phyloP scores from a whole-genome alignment of 108 stramenopile species.

The Conticribra weissflogii region DNA sequence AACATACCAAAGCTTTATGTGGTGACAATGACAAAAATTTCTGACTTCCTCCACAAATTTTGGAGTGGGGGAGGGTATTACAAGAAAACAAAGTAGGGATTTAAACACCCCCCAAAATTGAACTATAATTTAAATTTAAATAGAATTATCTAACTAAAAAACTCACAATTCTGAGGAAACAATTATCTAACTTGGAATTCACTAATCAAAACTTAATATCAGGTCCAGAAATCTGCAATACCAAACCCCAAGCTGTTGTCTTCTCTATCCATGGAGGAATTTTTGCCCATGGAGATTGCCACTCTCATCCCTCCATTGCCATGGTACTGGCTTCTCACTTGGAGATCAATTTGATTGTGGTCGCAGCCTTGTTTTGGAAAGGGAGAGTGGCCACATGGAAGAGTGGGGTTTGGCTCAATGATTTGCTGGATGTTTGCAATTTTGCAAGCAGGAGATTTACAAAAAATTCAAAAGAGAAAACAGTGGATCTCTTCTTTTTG shows the following conservation, averaged over 20 bases:
- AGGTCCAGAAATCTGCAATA: too few species aligned
- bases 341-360: constrained; percentile 15
- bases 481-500: constrained; percentile 18
- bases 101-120: too few species aligned
- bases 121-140: too few species aligned
- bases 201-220: too few species aligned
- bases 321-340: constrained; percentile 11
- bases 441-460: background rate
- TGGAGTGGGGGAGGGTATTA: too few species aligned
- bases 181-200: too few species aligned
- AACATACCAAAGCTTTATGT: too few species aligned
- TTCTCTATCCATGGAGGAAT: constrained; percentile 51
- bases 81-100: too few species aligned
- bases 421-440: constrained; percentile 28
- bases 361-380: constrained; percentile 43
- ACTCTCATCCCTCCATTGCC: constrained; percentile 34
- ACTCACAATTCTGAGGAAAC: too few species aligned
- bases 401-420: constrained; percentile 22
- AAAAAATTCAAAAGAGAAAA: constrained; percentile 4
- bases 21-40: too few species aligned
- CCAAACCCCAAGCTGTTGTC: constrained; percentile 16
- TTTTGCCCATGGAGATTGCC: constrained; percentile 21
- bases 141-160: too few species aligned
- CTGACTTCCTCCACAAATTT: too few species aligned
- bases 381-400: constrained; percentile 21